A percentile compares a stretch with the other conserved stretches of the same genome.
Evolutionary conservation across 108 stramenopile genomes (phyloP).

Genomic region (Stephanodiscus triporus): DNA sequence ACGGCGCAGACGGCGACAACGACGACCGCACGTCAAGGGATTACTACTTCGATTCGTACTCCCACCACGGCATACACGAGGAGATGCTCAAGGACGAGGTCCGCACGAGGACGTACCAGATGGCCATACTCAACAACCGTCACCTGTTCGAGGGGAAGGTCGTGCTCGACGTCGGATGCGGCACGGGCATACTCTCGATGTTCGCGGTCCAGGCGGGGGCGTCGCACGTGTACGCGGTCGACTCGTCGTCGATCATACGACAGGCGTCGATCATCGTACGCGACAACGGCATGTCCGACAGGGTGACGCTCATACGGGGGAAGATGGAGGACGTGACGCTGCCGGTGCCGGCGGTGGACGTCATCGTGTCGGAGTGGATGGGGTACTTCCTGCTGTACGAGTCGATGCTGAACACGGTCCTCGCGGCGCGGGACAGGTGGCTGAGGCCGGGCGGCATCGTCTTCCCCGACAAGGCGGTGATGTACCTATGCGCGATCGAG

Average conservation of each 20-base stretch:
- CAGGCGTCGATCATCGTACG: slow-evolving; percentile 83
- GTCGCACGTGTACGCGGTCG: slow-evolving; percentile 90
- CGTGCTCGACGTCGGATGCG: slow-evolving; percentile 96
- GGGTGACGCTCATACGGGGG: slow-evolving; percentile 84
- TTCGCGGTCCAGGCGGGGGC: slow-evolving; percentile 95
- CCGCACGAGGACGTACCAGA: slow-evolving; percentile 88
- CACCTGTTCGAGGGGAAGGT: slow-evolving; percentile 86
- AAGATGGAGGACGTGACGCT: slow-evolving; percentile 94
- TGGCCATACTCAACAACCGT: slow-evolving; percentile 80
- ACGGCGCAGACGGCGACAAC: not conserved
- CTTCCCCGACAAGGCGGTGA: slow-evolving; percentile 94
- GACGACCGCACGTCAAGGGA: slow-evolving; percentile 70
- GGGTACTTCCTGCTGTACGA: slow-evolving; percentile 98
- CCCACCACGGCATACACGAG: slow-evolving; percentile 96
- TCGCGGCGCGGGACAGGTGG: slow-evolving; percentile 92
- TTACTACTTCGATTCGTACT: slow-evolving; percentile 95
- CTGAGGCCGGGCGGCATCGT: slow-evolving; percentile 80
- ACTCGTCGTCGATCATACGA: slow-evolving; percentile 88
- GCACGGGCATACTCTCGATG: slow-evolving; percentile 92
- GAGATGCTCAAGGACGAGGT: slow-evolving; percentile 98
- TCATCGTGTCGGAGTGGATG: slow-evolving; percentile 99
- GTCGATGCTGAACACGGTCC: slow-evolving; percentile 96
- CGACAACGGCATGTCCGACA: slow-evolving; percentile 83
- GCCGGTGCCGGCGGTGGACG: slow-evolving; percentile 87
- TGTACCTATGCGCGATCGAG: slow-evolving; percentile 89